Evolutionary conservation across 164 flowering plant genomes (phyloP), one percentile per base, ranked within the genome.

Genomic region (Vitis labrusca): DNA sequence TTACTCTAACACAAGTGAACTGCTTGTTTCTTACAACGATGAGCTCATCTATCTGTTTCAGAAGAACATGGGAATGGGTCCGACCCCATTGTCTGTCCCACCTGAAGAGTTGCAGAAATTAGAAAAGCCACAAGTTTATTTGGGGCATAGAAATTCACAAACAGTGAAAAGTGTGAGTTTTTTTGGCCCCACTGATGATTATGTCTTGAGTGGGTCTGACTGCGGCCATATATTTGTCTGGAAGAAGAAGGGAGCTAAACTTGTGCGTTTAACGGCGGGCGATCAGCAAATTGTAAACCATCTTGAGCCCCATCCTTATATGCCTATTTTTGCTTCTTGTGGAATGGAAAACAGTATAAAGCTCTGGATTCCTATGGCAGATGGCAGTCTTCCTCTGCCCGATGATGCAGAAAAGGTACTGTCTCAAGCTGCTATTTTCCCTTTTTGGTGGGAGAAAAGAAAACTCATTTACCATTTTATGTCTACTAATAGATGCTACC

Each of bases 201-300:
- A 89, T 72, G 85, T 89, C 27, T 23, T 23, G 69, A 88, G 97
- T 74, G 97, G 97, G 13, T 91, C 97, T 16, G 94, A 91, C 71
- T 89, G 94, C 65, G 94, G 94, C 64, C 90, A 77, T 59, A 80
- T 91, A 53, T 91, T 84, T 73, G 84, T 88, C 3, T 91, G 94
- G 94, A 82, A 74, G 82, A 89, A 91, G 81, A 88, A 76, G 58
- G 88, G 85, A 12, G 85, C 73, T 19, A 74, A 81, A 59, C 82
- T 91, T 15, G 72, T 89, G 66, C 91, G 89, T 9, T 0, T 85
- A 52, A 82, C 88, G 85, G 66, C 59, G 17, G 94, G 88, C 17
- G 91, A 89, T 73, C 71, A 69, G 17, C 80, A 77, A n/a, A 64
- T 86, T 5, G 89, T 89, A n/a, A 89, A 89, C 73, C 86, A 84